Evolutionary conservation across 202 grass and related monocot genomes (phyloP).

Genomic region (Dendrocalamus latiflorus): DNA sequence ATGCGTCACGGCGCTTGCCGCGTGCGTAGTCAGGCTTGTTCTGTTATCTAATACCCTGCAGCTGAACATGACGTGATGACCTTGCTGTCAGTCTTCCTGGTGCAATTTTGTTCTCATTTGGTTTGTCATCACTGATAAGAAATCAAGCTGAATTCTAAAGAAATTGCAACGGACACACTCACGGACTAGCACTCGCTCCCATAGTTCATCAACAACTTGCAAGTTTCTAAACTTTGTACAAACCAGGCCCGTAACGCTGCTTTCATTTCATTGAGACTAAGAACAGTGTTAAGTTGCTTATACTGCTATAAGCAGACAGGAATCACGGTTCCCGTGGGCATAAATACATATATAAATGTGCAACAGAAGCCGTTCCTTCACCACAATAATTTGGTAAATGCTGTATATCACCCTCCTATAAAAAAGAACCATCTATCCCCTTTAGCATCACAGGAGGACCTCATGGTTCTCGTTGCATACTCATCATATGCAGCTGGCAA

Average conservation of each 20-base stretch:
- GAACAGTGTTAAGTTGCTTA: not conserved
- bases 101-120: not conserved
- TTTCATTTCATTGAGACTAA: not conserved
- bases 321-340: not conserved
- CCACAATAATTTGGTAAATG: not conserved
- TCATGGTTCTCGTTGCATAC: not conserved
- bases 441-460: not conserved
- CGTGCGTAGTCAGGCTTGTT: not conserved
- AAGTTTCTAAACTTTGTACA: not conserved
- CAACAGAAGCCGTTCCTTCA: not conserved
- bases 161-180: not conserved
- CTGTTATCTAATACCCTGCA: not conserved
- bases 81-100: no score
- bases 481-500: not conserved
- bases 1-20: not conserved
- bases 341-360: not conserved
- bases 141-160: not conserved
- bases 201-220: not conserved
- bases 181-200: not conserved
- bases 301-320: not conserved
- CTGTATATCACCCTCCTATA: not conserved
- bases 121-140: not conserved
- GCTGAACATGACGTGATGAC: no score
- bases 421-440: not conserved
- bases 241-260: not conserved